phyloP scores from a whole-genome alignment of 176 grass and related monocot genomes.

The Carex cristatella region DNA sequence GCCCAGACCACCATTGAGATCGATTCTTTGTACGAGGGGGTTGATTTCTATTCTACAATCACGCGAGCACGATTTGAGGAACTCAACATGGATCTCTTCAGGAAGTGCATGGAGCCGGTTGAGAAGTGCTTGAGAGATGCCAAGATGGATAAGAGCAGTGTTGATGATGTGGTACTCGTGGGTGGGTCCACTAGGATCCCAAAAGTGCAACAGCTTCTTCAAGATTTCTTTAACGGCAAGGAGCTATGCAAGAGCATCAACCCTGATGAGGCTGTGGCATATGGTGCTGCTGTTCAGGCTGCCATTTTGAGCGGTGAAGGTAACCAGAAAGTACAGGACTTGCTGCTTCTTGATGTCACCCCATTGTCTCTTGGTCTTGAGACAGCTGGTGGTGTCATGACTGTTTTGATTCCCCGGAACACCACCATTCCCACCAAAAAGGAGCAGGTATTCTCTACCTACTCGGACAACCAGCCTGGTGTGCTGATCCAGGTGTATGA shows the following conservation, averaged over 20 bases:
- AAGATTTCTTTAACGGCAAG: slow-evolving; percentile 89
- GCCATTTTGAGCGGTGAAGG: slow-evolving; percentile 82
- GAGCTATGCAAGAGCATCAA: slow-evolving; percentile 98
- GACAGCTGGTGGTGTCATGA: slow-evolving; percentile 83
- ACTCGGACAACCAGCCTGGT: slow-evolving; percentile 69
- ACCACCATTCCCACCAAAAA: slow-evolving; percentile 86
- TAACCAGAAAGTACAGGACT: slow-evolving; percentile 80
- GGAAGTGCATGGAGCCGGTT: slow-evolving; percentile 93
- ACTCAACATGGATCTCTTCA: slow-evolving; percentile 93
- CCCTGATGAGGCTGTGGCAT: slow-evolving; percentile 83
- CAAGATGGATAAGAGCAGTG: slow-evolving; percentile 92
- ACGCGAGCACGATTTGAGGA: slow-evolving; percentile 84
- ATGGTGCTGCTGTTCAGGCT: slow-evolving; percentile 81
- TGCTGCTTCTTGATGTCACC: slow-evolving; percentile 76
- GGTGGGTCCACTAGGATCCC: slow-evolving; percentile 75
- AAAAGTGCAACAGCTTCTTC: slow-evolving; percentile 75
- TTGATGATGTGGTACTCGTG: slow-evolving; percentile 74
- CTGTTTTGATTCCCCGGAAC: slow-evolving; percentile 61
- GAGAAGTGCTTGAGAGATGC: slow-evolving; percentile 83
- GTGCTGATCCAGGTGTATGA: slow-evolving; percentile 84
- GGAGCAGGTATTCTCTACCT: slow-evolving; percentile 84
- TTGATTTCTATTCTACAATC: slow-evolving; percentile 89
- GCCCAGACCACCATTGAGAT: slow-evolving; percentile 96
- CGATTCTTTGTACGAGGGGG: slow-evolving; percentile 70
- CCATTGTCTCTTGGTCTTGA: slow-evolving; percentile 69